These are phyloP conservation scores for Paspalum vaginatum DNA, from an alignment of 176 grass and related monocot species.

Conservation along the genomic window DNA sequence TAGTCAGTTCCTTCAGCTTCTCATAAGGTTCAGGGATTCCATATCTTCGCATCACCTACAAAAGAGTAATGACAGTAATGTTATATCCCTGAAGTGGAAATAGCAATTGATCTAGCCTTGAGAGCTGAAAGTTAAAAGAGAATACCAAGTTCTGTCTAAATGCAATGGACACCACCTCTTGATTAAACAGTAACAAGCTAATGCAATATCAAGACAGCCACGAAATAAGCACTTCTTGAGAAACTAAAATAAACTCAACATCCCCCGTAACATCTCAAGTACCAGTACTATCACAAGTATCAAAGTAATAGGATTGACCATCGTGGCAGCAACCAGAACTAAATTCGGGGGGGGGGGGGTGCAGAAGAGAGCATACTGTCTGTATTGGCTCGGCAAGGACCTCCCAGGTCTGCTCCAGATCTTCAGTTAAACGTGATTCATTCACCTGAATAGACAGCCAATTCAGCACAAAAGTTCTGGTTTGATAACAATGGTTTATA, in stretches of 20 bases:
- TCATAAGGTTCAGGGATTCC: conserved; percentile 83
- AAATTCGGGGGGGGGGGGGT: not conserved
- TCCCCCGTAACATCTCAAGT: not conserved
- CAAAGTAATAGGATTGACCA: conserved; percentile 4
- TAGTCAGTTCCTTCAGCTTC: conserved; percentile 92
- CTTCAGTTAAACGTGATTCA: conserved; percentile 60
- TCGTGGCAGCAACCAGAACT: conserved; percentile 10
- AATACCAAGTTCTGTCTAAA: too few species aligned
- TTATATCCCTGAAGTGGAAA: not conserved
- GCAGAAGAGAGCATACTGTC: conserved; percentile 56
- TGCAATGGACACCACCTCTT: not conserved
- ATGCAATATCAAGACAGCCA: not conserved
- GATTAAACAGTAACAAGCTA: not conserved
- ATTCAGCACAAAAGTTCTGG: conserved; percentile 10
- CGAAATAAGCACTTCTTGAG: not conserved
- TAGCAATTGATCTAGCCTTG: not conserved
- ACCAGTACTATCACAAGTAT: too few species aligned
- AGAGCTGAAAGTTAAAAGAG: too few species aligned
- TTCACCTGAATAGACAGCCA: conserved; percentile 66
- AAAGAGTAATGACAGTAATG: not conserved
- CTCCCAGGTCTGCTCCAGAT: conserved; percentile 93
- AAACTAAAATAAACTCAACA: conserved; percentile 19
- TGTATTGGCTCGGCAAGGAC: conserved; percentile 93
- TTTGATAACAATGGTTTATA: not conserved
- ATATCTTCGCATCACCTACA: conserved; percentile 93